A percentile compares a stretch with the other conserved stretches of the same genome.
Conservation (phyloP, 805 yeast genomes). For the Dipodascus albidus region DNA sequence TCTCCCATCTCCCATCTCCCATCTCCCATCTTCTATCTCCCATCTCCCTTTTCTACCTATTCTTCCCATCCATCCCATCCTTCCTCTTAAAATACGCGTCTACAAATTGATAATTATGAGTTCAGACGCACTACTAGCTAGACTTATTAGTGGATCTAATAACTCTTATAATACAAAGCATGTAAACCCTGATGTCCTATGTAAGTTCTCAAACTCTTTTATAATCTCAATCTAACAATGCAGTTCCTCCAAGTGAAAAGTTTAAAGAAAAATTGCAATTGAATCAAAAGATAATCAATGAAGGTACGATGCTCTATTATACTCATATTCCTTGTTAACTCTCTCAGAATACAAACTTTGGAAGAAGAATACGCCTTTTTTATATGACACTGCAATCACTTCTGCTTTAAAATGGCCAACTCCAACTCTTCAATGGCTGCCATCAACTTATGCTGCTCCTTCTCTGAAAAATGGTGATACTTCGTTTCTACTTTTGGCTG, state of each 20-base stretch:
- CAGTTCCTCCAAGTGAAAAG: constrained; percentile 1
- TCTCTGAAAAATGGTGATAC: constrained; percentile 11
- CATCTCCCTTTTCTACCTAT: no score
- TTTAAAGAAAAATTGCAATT: constrained; percentile 11
- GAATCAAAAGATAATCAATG: constrained; percentile 17
- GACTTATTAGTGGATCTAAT: not conserved
- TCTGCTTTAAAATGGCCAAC: constrained; percentile 52
- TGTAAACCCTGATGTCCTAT: not conserved
- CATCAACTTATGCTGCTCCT: constrained; percentile 18
- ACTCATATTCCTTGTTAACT: not conserved
- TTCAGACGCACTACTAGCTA: not conserved
- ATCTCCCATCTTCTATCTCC: no score
- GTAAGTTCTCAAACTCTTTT: not conserved
- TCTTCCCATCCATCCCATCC: no score
- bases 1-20: no score
- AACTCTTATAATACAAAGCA: not conserved
- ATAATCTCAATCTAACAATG: not conserved
- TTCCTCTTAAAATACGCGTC: not conserved
- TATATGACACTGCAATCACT: constrained; percentile 45
- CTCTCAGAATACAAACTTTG: constrained; percentile 39
- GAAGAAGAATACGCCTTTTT: constrained; percentile 52
- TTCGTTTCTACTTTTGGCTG: constrained; percentile 42
- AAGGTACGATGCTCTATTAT: constrained; percentile 9
- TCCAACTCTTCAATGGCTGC: constrained; percentile 49
- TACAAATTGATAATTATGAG: not conserved